Base-by-base conservation (phyloP, 495 filamentous ascomycete genomes). In the Trypethelium eluteriae region DNA sequence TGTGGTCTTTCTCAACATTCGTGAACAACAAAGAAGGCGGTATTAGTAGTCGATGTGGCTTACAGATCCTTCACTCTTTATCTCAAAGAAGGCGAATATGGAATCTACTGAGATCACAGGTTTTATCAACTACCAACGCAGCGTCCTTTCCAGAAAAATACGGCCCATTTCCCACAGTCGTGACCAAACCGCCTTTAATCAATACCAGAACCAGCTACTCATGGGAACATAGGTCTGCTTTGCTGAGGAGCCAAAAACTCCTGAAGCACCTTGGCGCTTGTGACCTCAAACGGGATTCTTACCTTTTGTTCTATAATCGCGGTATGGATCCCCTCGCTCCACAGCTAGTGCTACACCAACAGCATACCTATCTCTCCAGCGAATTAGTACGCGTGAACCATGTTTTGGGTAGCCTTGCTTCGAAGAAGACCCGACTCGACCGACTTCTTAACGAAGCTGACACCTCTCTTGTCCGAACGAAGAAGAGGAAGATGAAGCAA, bases 361-460 rank as follows among this genome's bases (percentile, higher is more conserved):
- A 67, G 41, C 66, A 66, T 47, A 12, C 36, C 44, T 68, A 68
- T 56, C 66, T 69, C 46, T 64, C 44, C 47, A 34, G 32, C 38
- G 67, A 66, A 41, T 59, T 71, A 9, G 64, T 36, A 16, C 39
- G 47, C n/a, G 66, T 62, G 6, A 67, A 71, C 56, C 10, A 67
- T 18, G 50, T 38, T 36, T 64, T 71, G 14, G 56, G 64, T 44
- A 65, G 63, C 32, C 64, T 62, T 41, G 66, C 66, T 56, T n/a
- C n/a, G 2, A 71, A 63, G 49, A 67, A 66, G 38, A 66, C 64
- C 38, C 38, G 38, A 7, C 10, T 64, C 44, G 67, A 69, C n/a
- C 44, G 34, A 35, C 32, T 36, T 59, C 18, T 59, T 36, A 3
- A 25, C 25, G 25, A 36, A 59, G 32, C 25, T 32, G 53, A 59